Conservation (phyloP, 2,329 filamentous ascomycete genomes). For the Ophiocordyceps sinensis region DNA sequence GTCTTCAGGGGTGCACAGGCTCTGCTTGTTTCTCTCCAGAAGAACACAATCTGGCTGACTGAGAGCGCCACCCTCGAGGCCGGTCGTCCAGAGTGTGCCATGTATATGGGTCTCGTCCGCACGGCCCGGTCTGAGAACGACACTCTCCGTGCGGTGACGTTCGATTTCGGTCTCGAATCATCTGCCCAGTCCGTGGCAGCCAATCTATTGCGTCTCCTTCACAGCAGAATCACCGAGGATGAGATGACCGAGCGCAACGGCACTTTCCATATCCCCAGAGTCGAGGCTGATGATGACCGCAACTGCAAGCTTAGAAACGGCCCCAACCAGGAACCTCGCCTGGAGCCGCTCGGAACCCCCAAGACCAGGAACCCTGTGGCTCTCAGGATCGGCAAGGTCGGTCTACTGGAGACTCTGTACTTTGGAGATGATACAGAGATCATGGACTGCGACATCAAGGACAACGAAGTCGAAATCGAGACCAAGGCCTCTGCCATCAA, state of each 20-base stretch:
- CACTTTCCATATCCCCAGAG: constrained; percentile 9
- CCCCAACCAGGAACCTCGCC: constrained; percentile 9
- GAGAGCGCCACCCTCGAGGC: constrained; percentile 5
- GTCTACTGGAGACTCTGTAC: constrained; percentile 13
- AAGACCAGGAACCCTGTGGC: constrained; percentile 4
- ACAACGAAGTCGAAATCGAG: constrained; percentile 15
- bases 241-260: constrained; percentile 11
- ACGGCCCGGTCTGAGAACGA: constrained; percentile 7
- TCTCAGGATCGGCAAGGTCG: constrained; percentile 8
- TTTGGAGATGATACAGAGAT: constrained; percentile 12
- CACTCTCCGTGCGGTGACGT: constrained; percentile 5
- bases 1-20: constrained; percentile 8
- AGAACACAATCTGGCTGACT: constrained; percentile 7
- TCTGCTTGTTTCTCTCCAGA: constrained; percentile 6
- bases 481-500: constrained; percentile 17
- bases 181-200: constrained; percentile 4
- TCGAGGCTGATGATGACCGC: constrained; percentile 9
- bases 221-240: constrained; percentile 6
- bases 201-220: constrained; percentile 6
- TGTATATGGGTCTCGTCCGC: constrained; percentile 6
- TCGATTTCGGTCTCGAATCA: constrained; percentile 5
- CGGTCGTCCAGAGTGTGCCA: constrained; percentile 5
- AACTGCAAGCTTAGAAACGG: constrained; percentile 11
- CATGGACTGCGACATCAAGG: constrained; percentile 4
- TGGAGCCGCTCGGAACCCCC: constrained; percentile 5